A percentile compares a stretch with the other conserved stretches of the same genome.
Conservation (phyloP, 2,329 filamentous ascomycete genomes). For the Ceratocystis harringtonii region DNA sequence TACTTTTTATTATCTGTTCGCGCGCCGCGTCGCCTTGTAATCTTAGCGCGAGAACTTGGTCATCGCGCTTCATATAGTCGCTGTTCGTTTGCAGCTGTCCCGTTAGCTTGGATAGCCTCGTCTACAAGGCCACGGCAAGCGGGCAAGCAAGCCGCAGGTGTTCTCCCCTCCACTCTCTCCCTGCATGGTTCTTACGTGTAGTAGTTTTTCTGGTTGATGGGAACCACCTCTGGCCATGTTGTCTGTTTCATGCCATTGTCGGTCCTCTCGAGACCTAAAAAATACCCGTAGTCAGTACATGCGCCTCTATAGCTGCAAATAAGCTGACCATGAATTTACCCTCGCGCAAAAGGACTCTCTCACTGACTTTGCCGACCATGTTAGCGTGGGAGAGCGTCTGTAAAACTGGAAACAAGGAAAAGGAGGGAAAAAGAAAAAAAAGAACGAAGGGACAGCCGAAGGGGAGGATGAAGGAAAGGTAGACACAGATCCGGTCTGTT, state of each 20-base stretch:
- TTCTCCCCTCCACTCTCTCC: neutral
- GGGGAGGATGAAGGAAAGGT: no score
- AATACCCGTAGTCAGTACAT: neutral
- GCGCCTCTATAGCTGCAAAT: neutral
- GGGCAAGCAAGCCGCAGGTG: neutral
- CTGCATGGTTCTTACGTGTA: slow-evolving; percentile 53
- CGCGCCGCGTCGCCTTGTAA: slow-evolving; percentile 76
- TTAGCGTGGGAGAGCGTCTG: slow-evolving; percentile 17
- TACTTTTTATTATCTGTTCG: slow-evolving; percentile 68
- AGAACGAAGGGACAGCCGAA: neutral
- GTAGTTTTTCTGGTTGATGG: slow-evolving; percentile 99
- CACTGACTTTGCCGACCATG: slow-evolving; percentile 52
- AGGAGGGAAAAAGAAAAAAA: neutral
- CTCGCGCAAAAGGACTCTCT: slow-evolving; percentile 48
- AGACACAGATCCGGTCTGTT: no score
- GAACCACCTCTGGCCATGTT: slow-evolving; percentile 78
- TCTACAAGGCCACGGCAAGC: slow-evolving; percentile 5
- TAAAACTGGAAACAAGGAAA: neutral
- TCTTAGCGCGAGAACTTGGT: slow-evolving; percentile 80
- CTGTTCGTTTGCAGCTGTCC: slow-evolving; percentile 30
- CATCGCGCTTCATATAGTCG: slow-evolving; percentile 96
- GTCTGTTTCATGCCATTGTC: slow-evolving; percentile 97
- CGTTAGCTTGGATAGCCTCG: slow-evolving; percentile 14
- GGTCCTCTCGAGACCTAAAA: slow-evolving; percentile 73
- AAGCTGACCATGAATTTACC: slow-evolving; percentile 27